phyloP scores from a whole-genome alignment of 2,329 filamentous ascomycete species.

The Keithomyces neogunnii region DNA sequence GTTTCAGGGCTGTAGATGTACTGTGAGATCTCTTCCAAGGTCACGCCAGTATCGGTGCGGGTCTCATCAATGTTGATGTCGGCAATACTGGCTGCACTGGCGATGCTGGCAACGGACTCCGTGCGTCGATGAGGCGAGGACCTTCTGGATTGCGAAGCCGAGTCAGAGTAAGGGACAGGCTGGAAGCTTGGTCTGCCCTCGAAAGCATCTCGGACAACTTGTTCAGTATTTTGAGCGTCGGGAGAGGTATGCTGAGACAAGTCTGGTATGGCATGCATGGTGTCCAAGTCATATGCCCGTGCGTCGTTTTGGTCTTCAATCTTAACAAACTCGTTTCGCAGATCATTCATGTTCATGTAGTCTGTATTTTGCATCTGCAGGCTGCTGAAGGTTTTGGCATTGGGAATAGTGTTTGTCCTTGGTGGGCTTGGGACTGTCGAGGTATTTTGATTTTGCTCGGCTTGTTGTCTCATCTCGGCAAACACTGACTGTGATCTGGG shows the following conservation, averaged over 20 bases:
- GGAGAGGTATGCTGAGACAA: constrained; percentile 45
- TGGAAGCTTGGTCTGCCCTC: constrained; percentile 34
- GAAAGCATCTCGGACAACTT: constrained; percentile 32
- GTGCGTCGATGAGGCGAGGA: constrained; percentile 42
- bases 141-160: constrained; percentile 12
- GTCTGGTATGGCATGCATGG: constrained; percentile 31
- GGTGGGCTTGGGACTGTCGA: constrained; percentile 46
- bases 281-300: constrained; percentile 20
- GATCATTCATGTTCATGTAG: constrained; percentile 45
- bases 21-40: constrained; percentile 70
- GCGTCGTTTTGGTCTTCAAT: constrained; percentile 25
- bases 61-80: constrained; percentile 57
- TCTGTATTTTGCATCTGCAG: constrained; percentile 45
- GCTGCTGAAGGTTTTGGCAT: constrained; percentile 36
- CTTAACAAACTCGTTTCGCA: constrained; percentile 37
- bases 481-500: constrained; percentile 44
- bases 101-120: constrained; percentile 50
- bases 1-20: constrained; percentile 67
- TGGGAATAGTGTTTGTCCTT: constrained; percentile 39
- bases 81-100: constrained; percentile 50
- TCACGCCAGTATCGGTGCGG: constrained; percentile 74
- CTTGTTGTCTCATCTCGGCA: constrained; percentile 48
- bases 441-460: constrained; percentile 33
- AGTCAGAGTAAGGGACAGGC: constrained; percentile 9
- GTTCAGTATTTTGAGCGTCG: constrained; percentile 22